phyloP scores from a whole-genome alignment of 2,329 filamentous ascomycete species.

The Microdochium nivale region DNA sequence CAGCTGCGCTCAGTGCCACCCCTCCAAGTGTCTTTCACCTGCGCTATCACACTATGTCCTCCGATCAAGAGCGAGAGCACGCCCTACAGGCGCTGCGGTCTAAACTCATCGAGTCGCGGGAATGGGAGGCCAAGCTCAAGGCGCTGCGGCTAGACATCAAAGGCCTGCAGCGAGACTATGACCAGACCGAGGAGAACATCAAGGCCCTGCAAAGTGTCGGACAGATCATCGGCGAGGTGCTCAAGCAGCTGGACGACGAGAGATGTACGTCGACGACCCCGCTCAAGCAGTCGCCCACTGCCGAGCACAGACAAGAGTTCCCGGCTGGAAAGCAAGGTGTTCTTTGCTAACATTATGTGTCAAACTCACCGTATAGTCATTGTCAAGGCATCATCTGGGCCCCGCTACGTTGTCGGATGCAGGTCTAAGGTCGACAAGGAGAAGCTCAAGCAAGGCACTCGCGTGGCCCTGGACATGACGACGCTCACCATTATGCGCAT shows the following conservation, averaged over 20 bases:
- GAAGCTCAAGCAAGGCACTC: conserved; percentile 96
- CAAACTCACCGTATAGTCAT: conserved; percentile 56
- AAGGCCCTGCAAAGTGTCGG: conserved; percentile 98
- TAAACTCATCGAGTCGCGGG: conserved; percentile 85
- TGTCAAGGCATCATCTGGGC: conserved; percentile 94
- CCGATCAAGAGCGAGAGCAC: conserved; percentile 53
- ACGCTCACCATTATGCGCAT: conserved; percentile 99
- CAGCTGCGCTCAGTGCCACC: not conserved
- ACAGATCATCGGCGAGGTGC: conserved; percentile 97
- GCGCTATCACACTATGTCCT: conserved; percentile 29
- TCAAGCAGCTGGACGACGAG: conserved; percentile 98
- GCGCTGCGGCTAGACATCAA: conserved; percentile 91
- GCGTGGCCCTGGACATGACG: conserved; percentile 97
- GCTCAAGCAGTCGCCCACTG: not conserved
- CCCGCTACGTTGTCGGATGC: conserved; percentile 96
- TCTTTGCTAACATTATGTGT: not conserved
- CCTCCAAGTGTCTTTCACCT: not conserved
- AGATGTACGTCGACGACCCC: conserved; percentile 60
- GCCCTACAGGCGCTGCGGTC: conserved; percentile 71
- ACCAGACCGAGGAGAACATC: conserved; percentile 98
- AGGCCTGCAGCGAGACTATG: conserved; percentile 86
- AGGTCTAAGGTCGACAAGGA: conserved; percentile 95
- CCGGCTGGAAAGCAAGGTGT: no score
- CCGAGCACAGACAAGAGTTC: not conserved
- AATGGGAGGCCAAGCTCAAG: conserved; percentile 98